Evolutionary conservation across 768 basidiomycete genomes (phyloP).

Genomic region (Podaxis pistillaris): DNA sequence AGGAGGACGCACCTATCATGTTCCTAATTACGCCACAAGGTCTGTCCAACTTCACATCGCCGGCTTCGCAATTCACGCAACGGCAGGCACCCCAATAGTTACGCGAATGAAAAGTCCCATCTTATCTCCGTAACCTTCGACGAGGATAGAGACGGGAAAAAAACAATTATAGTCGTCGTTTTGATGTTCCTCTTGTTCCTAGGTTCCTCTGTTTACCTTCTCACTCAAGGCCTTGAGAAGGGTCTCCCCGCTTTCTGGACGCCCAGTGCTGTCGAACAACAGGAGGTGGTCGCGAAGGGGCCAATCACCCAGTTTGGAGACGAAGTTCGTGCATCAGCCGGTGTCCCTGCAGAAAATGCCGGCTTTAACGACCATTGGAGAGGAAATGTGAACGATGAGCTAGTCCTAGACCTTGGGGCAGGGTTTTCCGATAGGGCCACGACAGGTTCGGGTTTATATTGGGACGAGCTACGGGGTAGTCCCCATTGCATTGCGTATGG

Average conservation of each 20-base stretch:
- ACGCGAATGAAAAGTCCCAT: slow-evolving; percentile 36
- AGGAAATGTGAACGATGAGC: not conserved
- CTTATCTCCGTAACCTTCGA: slow-evolving; percentile 35
- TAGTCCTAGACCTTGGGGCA: not conserved
- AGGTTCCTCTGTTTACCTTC: slow-evolving; percentile 15
- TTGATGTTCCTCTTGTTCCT: slow-evolving; percentile 28
- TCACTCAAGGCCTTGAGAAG: not conserved
- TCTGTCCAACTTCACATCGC: slow-evolving; percentile 16
- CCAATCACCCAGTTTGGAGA: not conserved
- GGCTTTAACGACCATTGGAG: not conserved
- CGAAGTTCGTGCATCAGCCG: not conserved
- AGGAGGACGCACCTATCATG: slow-evolving; percentile 38
- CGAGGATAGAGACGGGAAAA: slow-evolving; percentile 30
- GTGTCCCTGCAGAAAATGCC: not conserved
- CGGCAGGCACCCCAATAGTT: slow-evolving; percentile 22
- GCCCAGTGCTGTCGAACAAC: slow-evolving; percentile 14
- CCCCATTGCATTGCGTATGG: slow-evolving; percentile 28
- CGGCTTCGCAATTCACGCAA: slow-evolving; percentile 13
- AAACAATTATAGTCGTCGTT: slow-evolving; percentile 23
- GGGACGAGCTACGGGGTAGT: slow-evolving; percentile 24
- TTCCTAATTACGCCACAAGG: slow-evolving; percentile 41
- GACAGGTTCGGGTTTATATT: slow-evolving; percentile 17
- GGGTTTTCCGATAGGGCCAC: not conserved
- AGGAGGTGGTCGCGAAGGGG: not conserved
- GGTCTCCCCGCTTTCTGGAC: not conserved